A percentile compares a stretch with the other conserved stretches of the same genome.
Conservation (phyloP, 257 asterid genomes). For the Scutellaria barbata region DNA sequence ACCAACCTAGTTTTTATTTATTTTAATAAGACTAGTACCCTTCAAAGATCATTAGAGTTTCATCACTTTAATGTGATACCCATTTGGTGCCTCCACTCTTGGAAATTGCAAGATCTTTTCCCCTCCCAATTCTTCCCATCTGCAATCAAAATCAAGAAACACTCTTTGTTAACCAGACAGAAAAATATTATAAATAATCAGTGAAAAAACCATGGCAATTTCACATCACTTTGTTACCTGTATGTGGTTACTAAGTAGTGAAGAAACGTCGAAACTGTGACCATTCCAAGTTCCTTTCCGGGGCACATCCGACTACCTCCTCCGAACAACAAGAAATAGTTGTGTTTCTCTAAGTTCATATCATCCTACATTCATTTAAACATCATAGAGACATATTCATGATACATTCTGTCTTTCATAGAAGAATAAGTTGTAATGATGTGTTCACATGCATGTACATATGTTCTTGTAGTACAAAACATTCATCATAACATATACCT, state of each 20-base stretch:
- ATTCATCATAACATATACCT: too few species aligned
- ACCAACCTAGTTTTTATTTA: too few species aligned
- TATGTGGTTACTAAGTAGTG: conserved; percentile 64
- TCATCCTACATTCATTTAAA: conserved; percentile 50
- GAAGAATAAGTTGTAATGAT: too few species aligned
- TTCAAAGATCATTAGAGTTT: too few species aligned
- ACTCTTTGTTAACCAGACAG: neutral
- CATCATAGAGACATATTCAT: too few species aligned
- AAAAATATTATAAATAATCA: neutral
- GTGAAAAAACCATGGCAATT: too few species aligned
- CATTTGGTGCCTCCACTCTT: conserved; percentile 82
- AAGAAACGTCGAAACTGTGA: conserved; percentile 57
- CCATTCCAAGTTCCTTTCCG: conserved; percentile 77
- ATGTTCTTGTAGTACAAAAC: too few species aligned
- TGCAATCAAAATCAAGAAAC: conserved; percentile 28
- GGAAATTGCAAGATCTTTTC: conserved; percentile 64
- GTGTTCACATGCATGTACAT: too few species aligned
- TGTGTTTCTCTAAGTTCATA: conserved; percentile 54
- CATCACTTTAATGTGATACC: conserved; percentile 56
- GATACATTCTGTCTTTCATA: too few species aligned
- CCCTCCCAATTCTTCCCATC: conserved; percentile 83
- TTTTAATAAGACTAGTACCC: too few species aligned
- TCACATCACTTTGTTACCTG: conserved; percentile 43
- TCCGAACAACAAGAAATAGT: conserved; percentile 56
- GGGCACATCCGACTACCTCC: conserved; percentile 72